Conservation (phyloP, 176 grass and related monocot genomes). For the Echinochloa phyllopogon region DNA sequence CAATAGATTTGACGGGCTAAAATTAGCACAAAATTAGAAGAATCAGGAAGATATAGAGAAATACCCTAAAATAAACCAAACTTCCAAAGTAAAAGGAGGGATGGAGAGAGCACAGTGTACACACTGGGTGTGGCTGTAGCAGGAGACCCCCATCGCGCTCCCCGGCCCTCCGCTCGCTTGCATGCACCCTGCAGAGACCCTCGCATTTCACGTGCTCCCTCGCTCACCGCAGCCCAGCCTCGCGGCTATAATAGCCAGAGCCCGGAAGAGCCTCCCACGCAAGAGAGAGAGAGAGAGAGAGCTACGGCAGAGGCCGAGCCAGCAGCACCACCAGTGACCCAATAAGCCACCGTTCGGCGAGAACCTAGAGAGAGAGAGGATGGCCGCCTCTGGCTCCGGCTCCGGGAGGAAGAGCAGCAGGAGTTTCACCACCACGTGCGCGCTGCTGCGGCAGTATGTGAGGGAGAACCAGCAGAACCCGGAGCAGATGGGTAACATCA, state of each 20-base stretch:
- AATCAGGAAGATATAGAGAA: background rate
- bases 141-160: background rate
- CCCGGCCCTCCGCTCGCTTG: background rate
- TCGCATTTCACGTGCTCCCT: constrained; percentile 17
- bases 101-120: background rate
- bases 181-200: background rate
- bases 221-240: background rate
- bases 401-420: background rate
- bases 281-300: background rate
- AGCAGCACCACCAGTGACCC: background rate
- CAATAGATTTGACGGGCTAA: background rate
- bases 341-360: too few relatives aligned
- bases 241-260: background rate
- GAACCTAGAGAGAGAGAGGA: background rate
- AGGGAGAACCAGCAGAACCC: constrained; percentile 23
- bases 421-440: background rate
- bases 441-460: background rate
- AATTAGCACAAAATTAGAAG: background rate
- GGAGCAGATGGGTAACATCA: background rate
- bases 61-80: background rate
- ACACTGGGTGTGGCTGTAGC: background rate
- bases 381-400: background rate
- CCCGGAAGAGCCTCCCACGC: background rate
- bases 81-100: background rate
- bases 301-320: background rate